Base-by-base conservation (phyloP, 2,329 filamentous ascomycete genomes). In the Seiridium cupressi region DNA sequence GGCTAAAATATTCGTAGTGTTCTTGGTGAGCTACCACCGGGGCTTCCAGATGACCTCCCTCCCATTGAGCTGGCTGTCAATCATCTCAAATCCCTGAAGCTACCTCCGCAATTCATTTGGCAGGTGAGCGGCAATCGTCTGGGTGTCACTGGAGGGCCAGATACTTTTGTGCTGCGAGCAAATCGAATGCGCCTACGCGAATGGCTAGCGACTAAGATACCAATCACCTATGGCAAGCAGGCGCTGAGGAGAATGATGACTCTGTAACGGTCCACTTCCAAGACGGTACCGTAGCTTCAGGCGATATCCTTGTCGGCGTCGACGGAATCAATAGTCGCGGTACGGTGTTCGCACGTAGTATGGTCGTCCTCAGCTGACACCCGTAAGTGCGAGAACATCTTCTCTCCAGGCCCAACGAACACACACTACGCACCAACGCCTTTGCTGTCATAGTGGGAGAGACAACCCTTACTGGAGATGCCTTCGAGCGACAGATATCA, bases 281-380 rank as follows among this genome's bases (percentile, higher is more conserved):
- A n/a, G 70, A 70, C 42, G 69, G 70, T 0, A 64, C 64, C 5
- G 62, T 44, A 9, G 68, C 65, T 2, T 61, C 51, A 1, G 68
- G 68, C 3, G 67, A 70, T 34, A 62, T 72, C 8, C 51, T 71
- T 5, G 63, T 72, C 1, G 70, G 70, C 4, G 70, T 69, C 2
- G 70, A 72, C 36, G 69, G 70, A 1, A 51, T 66, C 3, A 63
- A 68, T 11, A 71, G 70, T 35, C 57, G 63, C 8, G 66, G 69
- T 67, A 62, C 11, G 64, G 57, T 7, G 54, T 18, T 10, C 13
- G 13, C 2, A 5, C 4, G 2, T 8, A 7, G 44, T 42, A 5
- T 6, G 13, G 32, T 40, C 6, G 48, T 18, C 36, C 58, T 2
- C 9, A 46, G 18, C 56, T 59, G 26, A 60, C 18, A 34, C 5